Conservation (phyloP, 192 early-diverging fungal species). For the Entomortierella lignicola region DNA sequence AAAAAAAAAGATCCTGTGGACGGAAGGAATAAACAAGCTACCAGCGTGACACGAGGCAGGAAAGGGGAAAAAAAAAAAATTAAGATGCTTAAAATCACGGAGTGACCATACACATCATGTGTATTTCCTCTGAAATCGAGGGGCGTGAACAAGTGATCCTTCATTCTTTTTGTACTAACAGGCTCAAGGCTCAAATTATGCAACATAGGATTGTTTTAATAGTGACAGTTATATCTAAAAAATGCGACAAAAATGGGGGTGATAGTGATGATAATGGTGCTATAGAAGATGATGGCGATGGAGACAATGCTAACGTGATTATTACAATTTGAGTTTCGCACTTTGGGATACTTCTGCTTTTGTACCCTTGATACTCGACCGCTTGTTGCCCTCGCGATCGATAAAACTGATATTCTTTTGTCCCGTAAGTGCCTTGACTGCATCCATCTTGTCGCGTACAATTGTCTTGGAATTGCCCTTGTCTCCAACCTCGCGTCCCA, state of each 20-base stretch:
- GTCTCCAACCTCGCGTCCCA: slow-evolving; percentile 49
- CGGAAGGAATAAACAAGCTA: too few species aligned
- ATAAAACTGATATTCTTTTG: slow-evolving; percentile 53
- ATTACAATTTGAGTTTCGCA: slow-evolving; percentile 53
- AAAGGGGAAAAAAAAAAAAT: too few species aligned
- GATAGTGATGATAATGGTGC: slow-evolving; percentile 1
- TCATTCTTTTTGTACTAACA: too few species aligned
- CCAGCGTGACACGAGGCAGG: too few species aligned
- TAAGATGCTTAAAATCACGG: too few species aligned
- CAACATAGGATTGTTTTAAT: background rate
- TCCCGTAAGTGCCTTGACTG: slow-evolving; percentile 45
- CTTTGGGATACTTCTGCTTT: slow-evolving; percentile 25
- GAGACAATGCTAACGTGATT: background rate
- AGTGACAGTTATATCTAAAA: slow-evolving; percentile 13
- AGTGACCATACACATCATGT: too few species aligned
- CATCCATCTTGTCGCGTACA: slow-evolving; percentile 56
- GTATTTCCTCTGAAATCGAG: too few species aligned
- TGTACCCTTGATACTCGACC: slow-evolving; percentile 45
- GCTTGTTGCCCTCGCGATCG: slow-evolving; percentile 56
- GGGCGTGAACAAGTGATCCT: too few species aligned
- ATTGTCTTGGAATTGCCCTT: slow-evolving; percentile 54
- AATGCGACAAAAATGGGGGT: slow-evolving; percentile 5
- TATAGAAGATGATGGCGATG: background rate
- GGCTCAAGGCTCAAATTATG: too few species aligned
- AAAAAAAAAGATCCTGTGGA: background rate